Conservation (phyloP, 805 yeast genomes). For the Gaillardinia entomophila region DNA sequence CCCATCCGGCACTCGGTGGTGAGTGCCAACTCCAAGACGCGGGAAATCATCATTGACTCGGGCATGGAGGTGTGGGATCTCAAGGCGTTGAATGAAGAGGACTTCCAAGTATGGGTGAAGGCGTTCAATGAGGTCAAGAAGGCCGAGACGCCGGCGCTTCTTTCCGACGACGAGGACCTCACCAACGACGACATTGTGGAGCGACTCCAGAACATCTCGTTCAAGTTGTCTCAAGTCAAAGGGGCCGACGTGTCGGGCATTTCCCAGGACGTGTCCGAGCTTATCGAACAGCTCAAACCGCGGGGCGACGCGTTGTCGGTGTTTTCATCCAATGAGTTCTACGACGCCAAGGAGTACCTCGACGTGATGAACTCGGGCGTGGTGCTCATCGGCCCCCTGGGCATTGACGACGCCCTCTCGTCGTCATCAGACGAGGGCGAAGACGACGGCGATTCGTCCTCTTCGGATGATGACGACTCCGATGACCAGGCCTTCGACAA, state of each 20-base stretch:
- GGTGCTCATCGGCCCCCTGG: conserved; percentile 35
- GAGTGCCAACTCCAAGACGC: conserved; percentile 62
- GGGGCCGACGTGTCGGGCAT: not conserved
- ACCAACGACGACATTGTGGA: conserved; percentile 2
- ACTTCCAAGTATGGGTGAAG: conserved; percentile 77
- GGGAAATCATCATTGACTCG: conserved; percentile 78
- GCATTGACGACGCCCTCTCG: conserved; percentile 3
- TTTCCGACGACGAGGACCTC: conserved; percentile 2
- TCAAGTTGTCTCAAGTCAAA: not conserved
- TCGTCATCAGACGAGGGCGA: conserved; percentile 15
- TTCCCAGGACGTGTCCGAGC: not conserved
- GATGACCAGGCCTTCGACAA: conserved; percentile 11
- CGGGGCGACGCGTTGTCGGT: conserved; percentile 20
- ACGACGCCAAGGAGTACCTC: conserved; percentile 65
- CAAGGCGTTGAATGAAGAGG: conserved; percentile 57
- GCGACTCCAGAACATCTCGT: not conserved
- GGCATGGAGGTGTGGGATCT: conserved; percentile 94
- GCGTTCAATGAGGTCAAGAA: conserved; percentile 60
- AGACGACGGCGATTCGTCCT: conserved; percentile 7
- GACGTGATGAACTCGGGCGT: conserved; percentile 47
- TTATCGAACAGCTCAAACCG: not conserved
- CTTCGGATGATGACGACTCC: conserved; percentile 12
- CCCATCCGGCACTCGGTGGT: conserved; percentile 79
- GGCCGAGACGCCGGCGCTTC: not conserved
- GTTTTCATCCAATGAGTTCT: conserved; percentile 27